Evolutionary conservation across 768 basidiomycete genomes (phyloP), one percentile per base, ranked within the genome.

Genomic region (Tulasnella sp.): DNA sequence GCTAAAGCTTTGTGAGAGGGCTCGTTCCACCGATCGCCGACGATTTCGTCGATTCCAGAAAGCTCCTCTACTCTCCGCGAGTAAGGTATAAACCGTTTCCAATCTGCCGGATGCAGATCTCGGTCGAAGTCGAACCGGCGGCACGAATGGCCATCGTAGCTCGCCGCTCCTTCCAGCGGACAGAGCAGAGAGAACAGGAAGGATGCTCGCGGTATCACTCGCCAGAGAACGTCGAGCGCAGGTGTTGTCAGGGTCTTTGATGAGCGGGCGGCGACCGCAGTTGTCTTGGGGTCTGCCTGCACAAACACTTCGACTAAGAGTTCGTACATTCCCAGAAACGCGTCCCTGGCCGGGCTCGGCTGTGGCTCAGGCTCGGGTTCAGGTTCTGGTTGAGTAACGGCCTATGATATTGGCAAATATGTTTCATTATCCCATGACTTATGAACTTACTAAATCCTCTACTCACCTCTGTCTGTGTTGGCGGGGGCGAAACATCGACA

Each of bases 1-100:
- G 68, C 68, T 29, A 69, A 35, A 19, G 68, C 68, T n/a, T 69
- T 69, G 42, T 69, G 68, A 11, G 68, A 69, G 26, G 68, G 68
- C 17, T 69, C 68, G 29, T 44, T 47, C 40, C 44, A 69, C 16
- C 68, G 68, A 14, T 69, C 68, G 7, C 39, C 39, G 26, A 29
- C 11, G 36, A 35, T 44, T 29, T 69, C 68, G 29, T 69, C 68
- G 16, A 35, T 42, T 40, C 68, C 12, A 12, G 68, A 69, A 29
- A 69, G n/a, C n/a, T 69, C 42, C 44, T 69, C 68, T 0, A 69
- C 68, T 26, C 68, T 39, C 47, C 68, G 0, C 8, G 68, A 69
- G 41, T 69, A 69, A n/a, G 68, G 68, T 12, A 69, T 17, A 42
- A 69, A 69, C 44, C 68, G 68, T 26, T 69, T 42, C 68, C 68